Conservation (phyloP, 208 protist genomes). For the Wallacemonas rigidus region DNA sequence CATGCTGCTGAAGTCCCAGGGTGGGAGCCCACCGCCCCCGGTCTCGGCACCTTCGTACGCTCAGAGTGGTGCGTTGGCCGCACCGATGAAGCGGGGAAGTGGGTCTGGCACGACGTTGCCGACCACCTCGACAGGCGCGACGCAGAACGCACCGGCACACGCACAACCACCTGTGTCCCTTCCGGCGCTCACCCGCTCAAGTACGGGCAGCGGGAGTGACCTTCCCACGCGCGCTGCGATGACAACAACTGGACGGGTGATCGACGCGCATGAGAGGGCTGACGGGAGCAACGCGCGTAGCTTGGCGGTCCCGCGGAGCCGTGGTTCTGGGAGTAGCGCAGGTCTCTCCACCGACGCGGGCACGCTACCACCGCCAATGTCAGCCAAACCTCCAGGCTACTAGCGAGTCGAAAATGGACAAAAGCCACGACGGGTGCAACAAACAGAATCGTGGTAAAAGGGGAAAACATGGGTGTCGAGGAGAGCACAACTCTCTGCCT, state of each 20-base stretch:
- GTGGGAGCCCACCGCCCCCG: not conserved
- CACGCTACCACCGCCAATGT: slow-evolving; percentile 13
- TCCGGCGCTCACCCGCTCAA: not conserved
- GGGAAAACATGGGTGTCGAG: too few relatives aligned
- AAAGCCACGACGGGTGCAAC: too few relatives aligned
- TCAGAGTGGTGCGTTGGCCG: not conserved
- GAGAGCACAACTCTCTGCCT: too few relatives aligned
- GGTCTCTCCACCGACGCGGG: not conserved
- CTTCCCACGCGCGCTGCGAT: not conserved
- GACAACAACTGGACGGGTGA: not conserved
- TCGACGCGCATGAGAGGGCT: not conserved
- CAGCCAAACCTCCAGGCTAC: not conserved
- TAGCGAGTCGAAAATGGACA: not conserved
- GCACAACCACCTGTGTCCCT: not conserved
- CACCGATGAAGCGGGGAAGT: too few relatives aligned
- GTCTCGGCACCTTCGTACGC: not conserved
- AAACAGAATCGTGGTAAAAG: too few relatives aligned
- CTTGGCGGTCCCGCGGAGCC: slow-evolving; percentile 1
- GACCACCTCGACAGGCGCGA: too few relatives aligned
- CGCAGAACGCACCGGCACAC: too few relatives aligned
- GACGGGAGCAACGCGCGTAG: too few relatives aligned
- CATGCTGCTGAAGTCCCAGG: slow-evolving; percentile 26
- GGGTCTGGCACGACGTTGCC: too few relatives aligned
- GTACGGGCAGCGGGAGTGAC: not conserved
- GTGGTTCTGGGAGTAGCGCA: not conserved